These are phyloP conservation scores for Torrubiellomyces zombiae DNA, from an alignment of 2,329 filamentous ascomycete genomes.

Conservation along the genomic window DNA sequence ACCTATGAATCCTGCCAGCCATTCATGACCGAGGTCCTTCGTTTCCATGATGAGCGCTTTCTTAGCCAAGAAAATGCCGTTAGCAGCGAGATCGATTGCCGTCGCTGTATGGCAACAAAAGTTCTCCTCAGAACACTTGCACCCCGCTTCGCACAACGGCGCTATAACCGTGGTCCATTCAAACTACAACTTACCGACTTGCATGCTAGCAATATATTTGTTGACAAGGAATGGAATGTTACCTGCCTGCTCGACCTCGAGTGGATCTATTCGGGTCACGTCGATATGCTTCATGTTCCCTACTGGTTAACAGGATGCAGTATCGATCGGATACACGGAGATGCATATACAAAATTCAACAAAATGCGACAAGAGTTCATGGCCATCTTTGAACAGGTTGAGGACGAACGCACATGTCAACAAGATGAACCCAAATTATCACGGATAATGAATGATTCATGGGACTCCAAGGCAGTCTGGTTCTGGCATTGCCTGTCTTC, in stretches of 20 bases:
- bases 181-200: conserved; percentile 14
- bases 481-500: conserved; percentile 8
- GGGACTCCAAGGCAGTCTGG: conserved; percentile 10
- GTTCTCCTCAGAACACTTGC: no score
- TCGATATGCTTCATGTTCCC: conserved; percentile 14
- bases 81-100: no score
- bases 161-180: no score
- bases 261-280: conserved; percentile 14
- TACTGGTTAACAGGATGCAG: conserved; percentile 14
- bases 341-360: conserved; percentile 5
- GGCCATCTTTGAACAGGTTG: conserved; percentile 5
- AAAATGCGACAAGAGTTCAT: conserved; percentile 5
- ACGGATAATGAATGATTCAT: conserved; percentile 4
- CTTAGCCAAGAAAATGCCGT: conserved; percentile 10
- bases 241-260: conserved; percentile 16
- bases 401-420: conserved; percentile 3
- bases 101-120: no score
- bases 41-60: conserved; percentile 10
- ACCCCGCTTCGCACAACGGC: no score
- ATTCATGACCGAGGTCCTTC: conserved; percentile 10
- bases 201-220: conserved; percentile 17
- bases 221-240: conserved; percentile 17
- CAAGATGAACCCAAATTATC: conserved; percentile 5
- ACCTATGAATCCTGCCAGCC: conserved; percentile 15
- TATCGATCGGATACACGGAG: conserved; percentile 7